Percentiles rank a stretch among this genome's conserved stretches.
Evolutionary conservation across 1,139 yeast genomes (phyloP).

Genomic region (Candida tropicalis): DNA sequence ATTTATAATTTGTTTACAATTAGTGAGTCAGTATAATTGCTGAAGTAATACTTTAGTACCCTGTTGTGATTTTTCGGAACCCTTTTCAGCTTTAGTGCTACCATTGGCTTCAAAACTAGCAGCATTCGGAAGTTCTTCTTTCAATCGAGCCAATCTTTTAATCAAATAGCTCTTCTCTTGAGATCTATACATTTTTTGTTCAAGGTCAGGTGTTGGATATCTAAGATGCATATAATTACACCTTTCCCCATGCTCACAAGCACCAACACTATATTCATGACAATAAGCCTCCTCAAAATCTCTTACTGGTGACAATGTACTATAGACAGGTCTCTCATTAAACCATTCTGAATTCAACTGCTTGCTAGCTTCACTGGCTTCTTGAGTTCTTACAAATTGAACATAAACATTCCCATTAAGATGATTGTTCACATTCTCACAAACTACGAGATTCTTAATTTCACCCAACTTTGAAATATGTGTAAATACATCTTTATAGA

Average conservation of each 20-base stretch:
- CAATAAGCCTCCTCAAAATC: slow-evolving; percentile 78
- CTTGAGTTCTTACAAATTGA: slow-evolving; percentile 53
- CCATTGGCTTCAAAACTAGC: not conserved
- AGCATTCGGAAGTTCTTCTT: slow-evolving; percentile 3
- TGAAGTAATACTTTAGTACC: not conserved
- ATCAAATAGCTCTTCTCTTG: slow-evolving; percentile 36
- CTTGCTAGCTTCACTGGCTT: slow-evolving; percentile 63
- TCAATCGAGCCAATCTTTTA: slow-evolving; percentile 14
- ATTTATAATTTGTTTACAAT: no score
- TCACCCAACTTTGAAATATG: slow-evolving; percentile 70
- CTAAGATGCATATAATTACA: slow-evolving; percentile 89
- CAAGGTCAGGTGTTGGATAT: slow-evolving; percentile 51
- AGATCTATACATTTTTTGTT: slow-evolving; percentile 37
- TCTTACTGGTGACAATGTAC: slow-evolving; percentile 78
- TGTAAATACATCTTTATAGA: slow-evolving; percentile 73
- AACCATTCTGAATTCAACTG: slow-evolving; percentile 81
- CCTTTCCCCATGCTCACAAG: slow-evolving; percentile 75
- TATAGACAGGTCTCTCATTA: slow-evolving; percentile 74
- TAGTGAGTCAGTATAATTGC: not conserved
- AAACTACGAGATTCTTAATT: slow-evolving; percentile 67
- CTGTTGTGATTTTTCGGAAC: not conserved
- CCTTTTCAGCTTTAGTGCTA: not conserved
- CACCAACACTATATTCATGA: slow-evolving; percentile 60
- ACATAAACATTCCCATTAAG: slow-evolving; percentile 85
- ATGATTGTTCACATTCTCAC: slow-evolving; percentile 81